Percentiles rank a stretch among this genome's conserved stretches.
Conservation (phyloP, 2,329 filamentous ascomycete species). For the Chalara sp. region DNA sequence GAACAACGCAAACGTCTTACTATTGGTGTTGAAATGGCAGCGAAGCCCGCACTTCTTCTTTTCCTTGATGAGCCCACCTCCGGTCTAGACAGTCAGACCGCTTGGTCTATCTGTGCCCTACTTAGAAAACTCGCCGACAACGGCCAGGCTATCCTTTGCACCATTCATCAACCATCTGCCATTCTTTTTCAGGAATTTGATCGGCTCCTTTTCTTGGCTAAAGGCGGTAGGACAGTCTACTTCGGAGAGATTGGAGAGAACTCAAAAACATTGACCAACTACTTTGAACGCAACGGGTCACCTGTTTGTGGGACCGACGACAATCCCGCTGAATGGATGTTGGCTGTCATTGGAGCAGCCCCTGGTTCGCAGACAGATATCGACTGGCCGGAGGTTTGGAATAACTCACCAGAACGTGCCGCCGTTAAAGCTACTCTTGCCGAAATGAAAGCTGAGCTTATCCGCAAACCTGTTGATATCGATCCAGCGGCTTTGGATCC, state of each 20-base stretch:
- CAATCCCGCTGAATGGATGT: slow-evolving; percentile 82
- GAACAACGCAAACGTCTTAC: slow-evolving; percentile 73
- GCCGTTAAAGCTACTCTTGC: slow-evolving; percentile 40
- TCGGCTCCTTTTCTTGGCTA: slow-evolving; percentile 69
- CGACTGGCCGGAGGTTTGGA: slow-evolving; percentile 60
- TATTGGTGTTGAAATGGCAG: slow-evolving; percentile 88
- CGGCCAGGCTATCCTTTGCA: slow-evolving; percentile 91
- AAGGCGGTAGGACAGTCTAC: slow-evolving; percentile 73
- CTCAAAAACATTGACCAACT: slow-evolving; percentile 59
- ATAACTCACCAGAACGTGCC: slow-evolving; percentile 40
- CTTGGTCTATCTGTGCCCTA: slow-evolving; percentile 84
- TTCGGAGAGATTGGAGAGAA: slow-evolving; percentile 73
- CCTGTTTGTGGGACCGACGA: slow-evolving; percentile 56
- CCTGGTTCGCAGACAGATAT: slow-evolving; percentile 55
- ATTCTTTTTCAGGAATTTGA: slow-evolving; percentile 93
- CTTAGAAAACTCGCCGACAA: slow-evolving; percentile 84
- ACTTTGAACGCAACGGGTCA: slow-evolving; percentile 71
- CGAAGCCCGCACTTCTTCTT: slow-evolving; percentile 80
- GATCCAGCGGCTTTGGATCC: slow-evolving; percentile 36
- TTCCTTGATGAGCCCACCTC: slow-evolving; percentile 96
- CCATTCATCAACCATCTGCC: slow-evolving; percentile 94
- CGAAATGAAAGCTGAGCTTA: slow-evolving; percentile 4
- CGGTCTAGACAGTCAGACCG: slow-evolving; percentile 87
- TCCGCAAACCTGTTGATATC: slow-evolving; percentile 4
- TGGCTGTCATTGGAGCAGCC: slow-evolving; percentile 53